These are phyloP conservation scores for Thelonectria olida DNA, from an alignment of 2,329 filamentous ascomycete genomes.

Conservation along the genomic window DNA sequence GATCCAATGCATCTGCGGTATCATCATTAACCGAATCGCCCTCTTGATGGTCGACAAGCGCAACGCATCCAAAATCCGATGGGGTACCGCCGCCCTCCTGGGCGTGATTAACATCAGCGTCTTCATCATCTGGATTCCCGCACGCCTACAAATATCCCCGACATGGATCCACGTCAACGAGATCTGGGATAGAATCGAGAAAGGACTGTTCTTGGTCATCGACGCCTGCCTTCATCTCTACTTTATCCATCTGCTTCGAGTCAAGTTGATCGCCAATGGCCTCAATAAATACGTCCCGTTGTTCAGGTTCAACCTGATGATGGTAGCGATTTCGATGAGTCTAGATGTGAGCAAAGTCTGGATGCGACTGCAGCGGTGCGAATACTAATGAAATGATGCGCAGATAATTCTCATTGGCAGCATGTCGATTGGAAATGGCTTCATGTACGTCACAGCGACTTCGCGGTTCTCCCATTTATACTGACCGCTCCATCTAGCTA, in stretches of 20 bases:
- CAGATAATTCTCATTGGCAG: slow-evolving; percentile 34
- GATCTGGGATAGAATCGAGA: slow-evolving; percentile 21
- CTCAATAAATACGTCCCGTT: slow-evolving; percentile 64
- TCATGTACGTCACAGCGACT: background rate
- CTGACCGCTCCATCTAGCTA: slow-evolving; percentile 25
- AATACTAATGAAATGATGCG: background rate
- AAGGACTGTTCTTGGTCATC: slow-evolving; percentile 16
- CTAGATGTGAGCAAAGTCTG: slow-evolving; percentile 60
- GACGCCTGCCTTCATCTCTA: slow-evolving; percentile 63
- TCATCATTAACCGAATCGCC: slow-evolving; percentile 60
- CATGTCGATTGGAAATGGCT: slow-evolving; percentile 19
- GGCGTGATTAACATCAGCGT: slow-evolving; percentile 22
- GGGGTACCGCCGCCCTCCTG: slow-evolving; percentile 2
- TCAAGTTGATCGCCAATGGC: slow-evolving; percentile 76
- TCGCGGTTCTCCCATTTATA: background rate
- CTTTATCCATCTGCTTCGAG: slow-evolving; percentile 65
- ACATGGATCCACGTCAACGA: slow-evolving; percentile 14
- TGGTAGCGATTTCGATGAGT: slow-evolving; percentile 55
- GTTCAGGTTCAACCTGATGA: slow-evolving; percentile 16
- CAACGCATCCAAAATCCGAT: slow-evolving; percentile 13
- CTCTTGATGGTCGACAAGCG: slow-evolving; percentile 16
- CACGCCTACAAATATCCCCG: slow-evolving; percentile 15
- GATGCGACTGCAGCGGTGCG: background rate
- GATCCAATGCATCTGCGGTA: slow-evolving; percentile 36
- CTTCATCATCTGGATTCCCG: slow-evolving; percentile 20